These are phyloP conservation scores for Tieghemiomyces parasiticus DNA, from an alignment of 192 early-diverging fungal genomes.

Conservation along the genomic window DNA sequence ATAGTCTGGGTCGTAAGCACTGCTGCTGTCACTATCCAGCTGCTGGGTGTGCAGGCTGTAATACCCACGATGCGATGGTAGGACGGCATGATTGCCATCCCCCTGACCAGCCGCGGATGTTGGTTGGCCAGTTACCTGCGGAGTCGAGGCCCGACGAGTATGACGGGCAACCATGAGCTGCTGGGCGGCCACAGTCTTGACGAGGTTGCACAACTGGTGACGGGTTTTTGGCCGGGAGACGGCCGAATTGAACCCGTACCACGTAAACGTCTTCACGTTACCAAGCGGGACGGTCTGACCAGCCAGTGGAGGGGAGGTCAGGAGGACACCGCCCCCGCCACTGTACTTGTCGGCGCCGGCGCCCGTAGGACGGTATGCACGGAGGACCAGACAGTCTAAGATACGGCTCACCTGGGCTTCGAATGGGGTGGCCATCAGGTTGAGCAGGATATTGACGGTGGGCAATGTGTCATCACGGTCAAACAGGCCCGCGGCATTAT, in stretches of 20 bases:
- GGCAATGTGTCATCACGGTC: conserved; percentile 9
- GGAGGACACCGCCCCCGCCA: not conserved
- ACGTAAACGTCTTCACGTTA: not conserved
- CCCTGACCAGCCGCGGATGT: too few species aligned
- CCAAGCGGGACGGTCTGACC: not conserved
- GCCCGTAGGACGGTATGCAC: not conserved
- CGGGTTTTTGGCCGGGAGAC: conserved; percentile 3
- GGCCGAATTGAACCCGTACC: conserved; percentile 8
- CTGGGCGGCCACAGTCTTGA: not conserved
- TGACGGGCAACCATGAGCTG: too few species aligned
- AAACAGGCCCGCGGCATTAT: not conserved
- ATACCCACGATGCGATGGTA: too few species aligned
- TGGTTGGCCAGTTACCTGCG: too few species aligned
- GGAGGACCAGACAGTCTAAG: not conserved
- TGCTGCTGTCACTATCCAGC: too few species aligned
- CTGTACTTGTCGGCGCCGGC: too few species aligned
- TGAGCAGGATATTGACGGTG: conserved; percentile 2
- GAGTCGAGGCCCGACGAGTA: too few species aligned
- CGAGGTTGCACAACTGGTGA: not conserved
- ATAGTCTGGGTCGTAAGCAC: too few species aligned
- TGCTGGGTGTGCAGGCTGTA: too few species aligned
- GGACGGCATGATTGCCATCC: too few species aligned
- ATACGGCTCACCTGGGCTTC: conserved; percentile 5
- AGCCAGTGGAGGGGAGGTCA: not conserved
- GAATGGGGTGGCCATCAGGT: not conserved